Percentiles rank a stretch among this genome's conserved stretches.
Evolutionary conservation across 2,329 filamentous ascomycete genomes (phyloP).

Genomic region (Penicillium verrucosum): DNA sequence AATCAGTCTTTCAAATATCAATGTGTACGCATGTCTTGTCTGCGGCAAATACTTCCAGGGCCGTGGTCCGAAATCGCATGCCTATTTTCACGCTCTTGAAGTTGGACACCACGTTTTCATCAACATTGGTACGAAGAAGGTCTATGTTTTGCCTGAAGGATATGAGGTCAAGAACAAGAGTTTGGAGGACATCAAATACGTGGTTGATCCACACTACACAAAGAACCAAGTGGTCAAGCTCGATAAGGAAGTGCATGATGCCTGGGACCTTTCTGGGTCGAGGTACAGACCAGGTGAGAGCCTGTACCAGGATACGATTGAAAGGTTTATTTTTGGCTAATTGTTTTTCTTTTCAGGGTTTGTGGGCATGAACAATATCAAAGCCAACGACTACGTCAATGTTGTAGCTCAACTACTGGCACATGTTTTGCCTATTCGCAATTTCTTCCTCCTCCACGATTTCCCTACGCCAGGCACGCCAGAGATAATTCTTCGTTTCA

Average conservation of each 20-base stretch:
- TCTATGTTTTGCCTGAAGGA: slow-evolving; percentile 72
- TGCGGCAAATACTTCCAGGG: slow-evolving; percentile 99
- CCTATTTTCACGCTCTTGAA: slow-evolving; percentile 95
- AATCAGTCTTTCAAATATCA: slow-evolving; percentile 93
- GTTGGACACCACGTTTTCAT: slow-evolving; percentile 96
- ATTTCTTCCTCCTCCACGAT: slow-evolving; percentile 86
- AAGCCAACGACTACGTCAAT: slow-evolving; percentile 98
- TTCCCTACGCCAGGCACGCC: slow-evolving; percentile 61
- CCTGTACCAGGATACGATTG: neutral
- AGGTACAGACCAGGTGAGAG: slow-evolving; percentile 72
- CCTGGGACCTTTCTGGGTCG: slow-evolving; percentile 76
- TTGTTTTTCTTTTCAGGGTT: slow-evolving; percentile 54
- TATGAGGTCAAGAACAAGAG: slow-evolving; percentile 95
- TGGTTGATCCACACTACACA: slow-evolving; percentile 84
- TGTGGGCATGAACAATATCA: slow-evolving; percentile 99
- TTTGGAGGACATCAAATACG: slow-evolving; percentile 96
- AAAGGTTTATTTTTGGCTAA: neutral
- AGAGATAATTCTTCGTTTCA: slow-evolving; percentile 83
- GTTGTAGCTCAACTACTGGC: slow-evolving; percentile 88
- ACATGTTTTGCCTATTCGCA: slow-evolving; percentile 83
- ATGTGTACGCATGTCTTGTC: slow-evolving; percentile 95
- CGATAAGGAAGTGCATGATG: slow-evolving; percentile 59
- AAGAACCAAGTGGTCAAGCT: slow-evolving; percentile 75
- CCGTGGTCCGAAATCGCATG: slow-evolving; percentile 86
- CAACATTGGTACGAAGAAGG: slow-evolving; percentile 70